phyloP scores from a whole-genome alignment of 78 protist genomes.

The Thecamonas trahens region DNA sequence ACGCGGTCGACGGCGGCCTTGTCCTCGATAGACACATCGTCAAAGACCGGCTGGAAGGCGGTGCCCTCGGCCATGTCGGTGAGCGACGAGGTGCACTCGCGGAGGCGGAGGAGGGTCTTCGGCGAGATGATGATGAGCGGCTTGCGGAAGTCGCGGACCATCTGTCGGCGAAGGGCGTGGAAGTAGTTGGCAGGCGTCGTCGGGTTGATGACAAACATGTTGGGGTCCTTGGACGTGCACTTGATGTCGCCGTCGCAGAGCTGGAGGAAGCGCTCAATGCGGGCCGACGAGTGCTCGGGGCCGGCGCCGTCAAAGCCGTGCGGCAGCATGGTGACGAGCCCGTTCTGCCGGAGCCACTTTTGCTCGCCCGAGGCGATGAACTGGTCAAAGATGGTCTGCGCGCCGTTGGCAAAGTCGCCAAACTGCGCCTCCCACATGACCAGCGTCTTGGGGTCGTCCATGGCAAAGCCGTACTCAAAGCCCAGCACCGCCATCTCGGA shows the following conservation, averaged over 20 bases:
- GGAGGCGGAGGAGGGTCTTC: slow-evolving; percentile 74
- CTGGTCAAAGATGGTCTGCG: slow-evolving; percentile 78
- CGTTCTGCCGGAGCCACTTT: slow-evolving; percentile 60
- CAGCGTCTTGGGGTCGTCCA: slow-evolving; percentile 67
- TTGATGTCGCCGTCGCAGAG: slow-evolving; percentile 18
- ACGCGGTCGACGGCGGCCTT: slow-evolving; percentile 33
- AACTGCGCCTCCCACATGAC: slow-evolving; percentile 94
- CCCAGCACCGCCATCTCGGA: slow-evolving; percentile 77
- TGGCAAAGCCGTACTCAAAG: slow-evolving; percentile 76
- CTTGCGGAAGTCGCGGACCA: slow-evolving; percentile 73
- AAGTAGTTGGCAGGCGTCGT: slow-evolving; percentile 95
- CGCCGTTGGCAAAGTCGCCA: slow-evolving; percentile 83
- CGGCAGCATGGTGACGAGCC: slow-evolving; percentile 69
- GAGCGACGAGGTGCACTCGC: slow-evolving; percentile 35
- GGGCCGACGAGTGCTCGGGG: slow-evolving; percentile 88
- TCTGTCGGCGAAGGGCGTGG: slow-evolving; percentile 88
- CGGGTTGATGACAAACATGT: slow-evolving; percentile 59
- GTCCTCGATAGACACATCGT: slow-evolving; percentile 7
- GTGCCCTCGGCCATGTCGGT: slow-evolving; percentile 64
- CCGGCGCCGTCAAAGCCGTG: slow-evolving; percentile 90
- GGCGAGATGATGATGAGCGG: slow-evolving; percentile 84
- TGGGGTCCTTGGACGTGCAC: slow-evolving; percentile 6
- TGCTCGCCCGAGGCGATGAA: slow-evolving; percentile 58
- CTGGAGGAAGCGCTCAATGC: slow-evolving; percentile 87
- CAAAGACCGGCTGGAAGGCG: slow-evolving; percentile 59